Conservation (phyloP, 352 stramenopile species). For the Globisporangium uncinulatum region DNA sequence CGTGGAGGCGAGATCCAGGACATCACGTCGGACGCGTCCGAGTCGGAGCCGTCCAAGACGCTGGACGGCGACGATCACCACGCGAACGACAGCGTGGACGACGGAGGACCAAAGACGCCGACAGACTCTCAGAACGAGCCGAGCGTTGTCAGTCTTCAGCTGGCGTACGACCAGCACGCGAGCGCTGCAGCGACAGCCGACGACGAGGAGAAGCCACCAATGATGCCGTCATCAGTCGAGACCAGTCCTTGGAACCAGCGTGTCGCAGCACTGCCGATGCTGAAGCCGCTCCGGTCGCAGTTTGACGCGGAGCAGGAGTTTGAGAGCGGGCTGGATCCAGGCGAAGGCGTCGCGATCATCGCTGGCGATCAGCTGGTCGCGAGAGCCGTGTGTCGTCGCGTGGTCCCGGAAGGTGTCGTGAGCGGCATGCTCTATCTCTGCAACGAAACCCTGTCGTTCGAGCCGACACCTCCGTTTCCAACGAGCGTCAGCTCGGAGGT, state of each 20-base stretch:
- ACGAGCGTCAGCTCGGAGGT: not conserved
- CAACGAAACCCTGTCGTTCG: conserved; percentile 58
- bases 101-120: not conserved
- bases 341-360: conserved; percentile 49
- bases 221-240: conserved; percentile 1
- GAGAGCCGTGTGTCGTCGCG: conserved; percentile 53
- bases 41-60: conserved; percentile 9
- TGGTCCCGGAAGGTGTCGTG: conserved; percentile 72
- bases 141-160: not conserved
- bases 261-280: not conserved
- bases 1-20: conserved; percentile 72
- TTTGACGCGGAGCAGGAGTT: conserved; percentile 25
- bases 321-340: conserved; percentile 63
- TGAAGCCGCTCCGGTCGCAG: conserved; percentile 16
- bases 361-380: conserved; percentile 62
- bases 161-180: conserved; percentile 6
- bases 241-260: conserved; percentile 2
- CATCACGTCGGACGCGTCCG: conserved; percentile 49
- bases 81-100: conserved; percentile 9
- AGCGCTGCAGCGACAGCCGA: conserved; percentile 3
- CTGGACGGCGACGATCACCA: conserved; percentile 16
- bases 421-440: conserved; percentile 60
- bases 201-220: conserved; percentile 8
- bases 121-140: too few species aligned
- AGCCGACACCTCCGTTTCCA: conserved; percentile 28